A percentile compares a stretch with the other conserved stretches of the same genome.
Conservation (phyloP, 2,329 filamentous ascomycete species). For the Metarhizium anisopliae region DNA sequence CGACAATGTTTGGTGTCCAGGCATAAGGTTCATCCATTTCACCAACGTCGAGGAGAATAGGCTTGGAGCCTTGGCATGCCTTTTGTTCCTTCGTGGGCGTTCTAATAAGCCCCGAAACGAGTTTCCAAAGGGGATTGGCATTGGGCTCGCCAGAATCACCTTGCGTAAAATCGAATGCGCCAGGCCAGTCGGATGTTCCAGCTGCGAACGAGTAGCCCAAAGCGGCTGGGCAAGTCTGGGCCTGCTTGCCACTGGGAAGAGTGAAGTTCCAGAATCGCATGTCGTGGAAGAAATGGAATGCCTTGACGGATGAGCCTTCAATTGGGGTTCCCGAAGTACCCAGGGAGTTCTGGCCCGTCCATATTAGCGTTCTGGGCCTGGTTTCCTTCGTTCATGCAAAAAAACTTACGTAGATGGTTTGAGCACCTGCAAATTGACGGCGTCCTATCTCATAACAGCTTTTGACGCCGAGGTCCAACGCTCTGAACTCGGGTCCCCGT, state of each 20-base stretch:
- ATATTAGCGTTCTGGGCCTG: neutral
- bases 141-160: slow-evolving; percentile 65
- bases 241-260: slow-evolving; percentile 62
- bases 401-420: slow-evolving; percentile 27
- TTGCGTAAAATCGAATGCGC: slow-evolving; percentile 88
- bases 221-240: slow-evolving; percentile 74
- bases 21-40: slow-evolving; percentile 68
- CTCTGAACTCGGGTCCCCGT: slow-evolving; percentile 59
- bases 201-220: slow-evolving; percentile 89
- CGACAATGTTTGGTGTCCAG: slow-evolving; percentile 88
- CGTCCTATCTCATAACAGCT: slow-evolving; percentile 70
- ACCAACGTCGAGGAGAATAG: slow-evolving; percentile 81
- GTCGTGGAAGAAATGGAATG: slow-evolving; percentile 79
- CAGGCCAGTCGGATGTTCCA: slow-evolving; percentile 85
- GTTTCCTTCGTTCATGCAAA: neutral
- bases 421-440: slow-evolving; percentile 58
- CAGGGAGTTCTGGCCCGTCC: slow-evolving; percentile 26
- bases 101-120: slow-evolving; percentile 66
- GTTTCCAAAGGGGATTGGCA: slow-evolving; percentile 65
- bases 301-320: slow-evolving; percentile 58
- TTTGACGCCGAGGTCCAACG: slow-evolving; percentile 60
- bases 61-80: slow-evolving; percentile 71
- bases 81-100: slow-evolving; percentile 60
- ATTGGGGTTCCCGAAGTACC: slow-evolving; percentile 39
- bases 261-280: slow-evolving; percentile 67